Conservation (phyloP, 2,329 filamentous ascomycete genomes). For the Metarhizium robertsii region DNA sequence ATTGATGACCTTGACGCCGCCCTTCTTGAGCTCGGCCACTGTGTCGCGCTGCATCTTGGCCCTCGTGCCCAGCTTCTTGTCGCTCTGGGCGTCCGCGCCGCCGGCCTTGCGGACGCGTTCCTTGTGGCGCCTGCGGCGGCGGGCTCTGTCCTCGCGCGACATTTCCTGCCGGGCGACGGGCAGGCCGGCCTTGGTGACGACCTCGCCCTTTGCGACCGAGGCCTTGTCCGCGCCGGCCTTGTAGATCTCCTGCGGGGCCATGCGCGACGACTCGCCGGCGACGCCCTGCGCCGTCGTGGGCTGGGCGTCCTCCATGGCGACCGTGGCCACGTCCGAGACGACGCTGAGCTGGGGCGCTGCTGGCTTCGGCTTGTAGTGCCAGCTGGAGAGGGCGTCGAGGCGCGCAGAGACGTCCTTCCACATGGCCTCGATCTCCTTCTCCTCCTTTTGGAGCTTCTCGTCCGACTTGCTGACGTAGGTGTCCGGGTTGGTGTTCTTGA, state of each 20-base stretch:
- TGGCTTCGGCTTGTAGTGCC: conserved; percentile 91
- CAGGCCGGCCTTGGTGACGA: conserved; percentile 68
- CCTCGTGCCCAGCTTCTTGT: conserved; percentile 42
- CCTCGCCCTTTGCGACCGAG: conserved; percentile 55
- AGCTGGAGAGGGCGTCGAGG: conserved; percentile 83
- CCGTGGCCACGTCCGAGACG: conserved; percentile 81
- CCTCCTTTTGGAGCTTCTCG: conserved; percentile 72
- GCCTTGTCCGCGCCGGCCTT: conserved; percentile 65
- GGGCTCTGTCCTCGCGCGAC: conserved; percentile 73
- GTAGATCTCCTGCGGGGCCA: conserved; percentile 94
- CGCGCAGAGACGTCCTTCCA: conserved; percentile 76
- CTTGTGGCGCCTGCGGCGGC: conserved; percentile 71
- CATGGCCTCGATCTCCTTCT: conserved; percentile 70
- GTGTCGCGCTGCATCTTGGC: conserved; percentile 38
- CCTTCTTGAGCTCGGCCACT: conserved; percentile 65
- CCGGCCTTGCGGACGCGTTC: conserved; percentile 69
- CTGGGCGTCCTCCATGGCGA: conserved; percentile 91
- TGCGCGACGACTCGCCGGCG: conserved; percentile 56
- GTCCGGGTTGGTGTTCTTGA: conserved; percentile 66
- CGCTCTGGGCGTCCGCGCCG: conserved; percentile 22
- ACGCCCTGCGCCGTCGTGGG: conserved; percentile 73
- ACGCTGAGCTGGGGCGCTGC: conserved; percentile 74
- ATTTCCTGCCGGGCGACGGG: conserved; percentile 79
- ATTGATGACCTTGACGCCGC: conserved; percentile 84
- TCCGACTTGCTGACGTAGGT: conserved; percentile 73